Evolutionary conservation across 2,329 filamentous ascomycete species (phyloP).

Genomic region (Claviceps quebecensis): DNA sequence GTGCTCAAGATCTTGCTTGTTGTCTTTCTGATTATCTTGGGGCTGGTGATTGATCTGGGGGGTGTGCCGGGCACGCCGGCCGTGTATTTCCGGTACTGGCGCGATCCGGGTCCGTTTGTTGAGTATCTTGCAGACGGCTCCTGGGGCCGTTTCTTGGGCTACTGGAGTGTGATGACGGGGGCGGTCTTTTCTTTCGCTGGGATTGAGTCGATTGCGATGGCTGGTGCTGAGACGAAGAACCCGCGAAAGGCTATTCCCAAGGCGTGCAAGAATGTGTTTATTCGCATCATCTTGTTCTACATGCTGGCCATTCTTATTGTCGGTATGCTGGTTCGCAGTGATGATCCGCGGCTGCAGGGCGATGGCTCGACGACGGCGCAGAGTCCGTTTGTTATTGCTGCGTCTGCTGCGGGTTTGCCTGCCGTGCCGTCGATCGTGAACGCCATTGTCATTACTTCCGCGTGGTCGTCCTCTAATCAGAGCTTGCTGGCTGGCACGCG

Average conservation of each 20-base stretch:
- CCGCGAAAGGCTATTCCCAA: constrained; percentile 37
- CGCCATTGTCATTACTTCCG: constrained; percentile 58
- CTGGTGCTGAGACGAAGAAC: constrained; percentile 44
- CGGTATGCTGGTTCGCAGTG: constrained; percentile 48
- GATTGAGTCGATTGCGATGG: constrained; percentile 47
- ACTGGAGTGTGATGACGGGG: constrained; percentile 46
- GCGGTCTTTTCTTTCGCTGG: constrained; percentile 59
- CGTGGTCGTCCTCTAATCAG: constrained; percentile 46
- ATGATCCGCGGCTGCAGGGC: constrained; percentile 38
- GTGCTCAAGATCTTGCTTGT: constrained; percentile 46
- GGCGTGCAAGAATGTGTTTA: constrained; percentile 42
- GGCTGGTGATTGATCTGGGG: constrained; percentile 47
- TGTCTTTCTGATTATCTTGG: constrained; percentile 46
- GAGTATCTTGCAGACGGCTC: constrained; percentile 45
- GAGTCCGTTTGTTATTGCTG: constrained; percentile 58
- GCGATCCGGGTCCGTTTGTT: constrained; percentile 51
- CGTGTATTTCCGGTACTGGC: constrained; percentile 58
- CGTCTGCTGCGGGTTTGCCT: constrained; percentile 50
- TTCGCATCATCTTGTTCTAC: constrained; percentile 44
- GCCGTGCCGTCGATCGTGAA: constrained; percentile 62
- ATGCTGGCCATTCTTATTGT: constrained; percentile 59
- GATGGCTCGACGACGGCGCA: constrained; percentile 29
- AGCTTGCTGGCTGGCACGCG: constrained; percentile 54
- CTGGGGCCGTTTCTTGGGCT: constrained; percentile 52
- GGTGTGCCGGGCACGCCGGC: constrained; percentile 43